A percentile compares a stretch with the other conserved stretches of the same genome.
These are phyloP conservation scores for Boletales sp. DNA, from an alignment of 768 basidiomycete genomes.

Conservation along the genomic window DNA sequence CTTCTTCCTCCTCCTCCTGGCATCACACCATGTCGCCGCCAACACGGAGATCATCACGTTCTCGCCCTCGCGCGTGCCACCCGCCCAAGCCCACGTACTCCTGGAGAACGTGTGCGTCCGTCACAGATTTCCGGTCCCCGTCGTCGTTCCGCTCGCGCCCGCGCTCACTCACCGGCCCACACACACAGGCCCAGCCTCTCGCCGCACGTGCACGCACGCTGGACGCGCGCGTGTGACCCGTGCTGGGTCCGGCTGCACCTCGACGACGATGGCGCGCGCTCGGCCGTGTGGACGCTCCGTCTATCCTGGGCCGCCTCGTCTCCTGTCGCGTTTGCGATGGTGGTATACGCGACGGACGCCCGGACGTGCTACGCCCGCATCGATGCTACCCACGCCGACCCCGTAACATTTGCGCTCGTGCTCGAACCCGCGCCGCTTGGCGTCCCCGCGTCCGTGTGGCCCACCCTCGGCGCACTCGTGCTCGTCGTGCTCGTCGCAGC, in stretches of 20 bases:
- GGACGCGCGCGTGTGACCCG: constrained; percentile 8
- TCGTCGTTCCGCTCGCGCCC: constrained; percentile 37
- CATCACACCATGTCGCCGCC: constrained; percentile 26
- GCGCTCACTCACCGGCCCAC: constrained; percentile 42
- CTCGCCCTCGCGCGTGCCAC: constrained; percentile 25
- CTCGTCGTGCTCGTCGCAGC: constrained; percentile 25
- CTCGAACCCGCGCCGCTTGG: constrained; percentile 62
- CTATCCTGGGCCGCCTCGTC: constrained; percentile 52
- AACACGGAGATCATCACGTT: constrained; percentile 72
- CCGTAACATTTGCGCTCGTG: constrained; percentile 51
- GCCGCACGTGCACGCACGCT: constrained; percentile 34
- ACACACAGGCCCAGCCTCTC: constrained; percentile 30
- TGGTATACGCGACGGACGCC: constrained; percentile 34
- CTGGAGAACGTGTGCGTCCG: constrained; percentile 27
- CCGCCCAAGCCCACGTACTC: constrained; percentile 16
- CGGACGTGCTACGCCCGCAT: constrained; percentile 57
- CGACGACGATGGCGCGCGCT: constrained; percentile 33
- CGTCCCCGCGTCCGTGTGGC: constrained; percentile 50
- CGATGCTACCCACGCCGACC: constrained; percentile 40
- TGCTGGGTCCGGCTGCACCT: constrained; percentile 49
- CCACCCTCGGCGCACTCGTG: constrained; percentile 29
- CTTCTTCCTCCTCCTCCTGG: too few species aligned
- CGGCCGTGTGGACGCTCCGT: constrained; percentile 45
- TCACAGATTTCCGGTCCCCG: too few species aligned
- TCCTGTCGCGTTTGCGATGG: constrained; percentile 43